Base-by-base conservation (phyloP, 495 filamentous ascomycete species). In the Hypoxylon subgilvum region DNA sequence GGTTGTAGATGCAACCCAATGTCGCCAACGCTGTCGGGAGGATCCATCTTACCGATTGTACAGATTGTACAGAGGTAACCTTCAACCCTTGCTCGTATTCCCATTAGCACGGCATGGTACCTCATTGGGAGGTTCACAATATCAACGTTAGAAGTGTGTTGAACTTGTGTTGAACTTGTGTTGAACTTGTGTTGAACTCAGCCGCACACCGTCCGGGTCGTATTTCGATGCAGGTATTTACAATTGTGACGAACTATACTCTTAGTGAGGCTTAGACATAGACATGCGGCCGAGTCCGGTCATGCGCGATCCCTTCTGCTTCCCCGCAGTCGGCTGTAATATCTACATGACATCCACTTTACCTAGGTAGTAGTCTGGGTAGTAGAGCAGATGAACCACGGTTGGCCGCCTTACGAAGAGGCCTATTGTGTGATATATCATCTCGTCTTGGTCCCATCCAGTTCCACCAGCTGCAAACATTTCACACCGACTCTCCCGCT, bases 401-500 rank as follows among this genome's bases (percentile, higher is more conserved):
- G 53, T 58, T 49, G 17, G 48, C 28, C 9, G 19, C 23, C 46
- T 43, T 50, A 35, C 32, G 40, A 46, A 18, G 18, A 42, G n/a
- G 49, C 49, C 41, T 42, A 43, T 52, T 27, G 48, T 48, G 6
- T 21, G 19, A 16, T 43, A 53, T 44, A 47, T 39, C 35, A 42
- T 49, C 22, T 27, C 31, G 6, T 18, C 12, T 38, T 40, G 6
- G 41, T 28, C 25, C 34, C 47, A 44, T 52, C 6, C 46, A 52
- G 23, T 38, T 22, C 39, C 48, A 53, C 41, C 38, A 9, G 31
- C n/a, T 27, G 23, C 23, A 27, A 4, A 4, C 23, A 4, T 27
- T 27, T 27, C 23, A 55, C 51, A 61, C 57, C 51, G 50, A 61
- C 57, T 43, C 31, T n/a, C 23, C 32, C 23, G n/a, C 12, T 32